Percentiles rank a stretch among this genome's conserved stretches.
phyloP scores from a whole-genome alignment of 345 rosid species.

The Acer negundo region DNA sequence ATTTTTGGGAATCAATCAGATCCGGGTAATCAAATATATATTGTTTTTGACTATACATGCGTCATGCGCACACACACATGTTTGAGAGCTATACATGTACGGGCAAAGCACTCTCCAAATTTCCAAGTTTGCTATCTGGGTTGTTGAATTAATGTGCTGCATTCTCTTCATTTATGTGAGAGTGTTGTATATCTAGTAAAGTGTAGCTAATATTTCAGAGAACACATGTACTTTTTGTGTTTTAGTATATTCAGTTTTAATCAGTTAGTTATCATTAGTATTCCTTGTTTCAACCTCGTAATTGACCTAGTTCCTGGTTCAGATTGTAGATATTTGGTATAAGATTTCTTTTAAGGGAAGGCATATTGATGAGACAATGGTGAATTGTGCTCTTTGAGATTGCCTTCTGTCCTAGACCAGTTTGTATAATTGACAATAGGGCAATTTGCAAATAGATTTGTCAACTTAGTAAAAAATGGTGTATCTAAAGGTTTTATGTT shows the following conservation, averaged over 20 bases:
- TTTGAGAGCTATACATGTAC: neutral
- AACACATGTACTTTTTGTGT: neutral
- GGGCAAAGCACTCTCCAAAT: neutral
- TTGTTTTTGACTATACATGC: slow-evolving; percentile 2
- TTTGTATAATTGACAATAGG: neutral
- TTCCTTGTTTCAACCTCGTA: neutral
- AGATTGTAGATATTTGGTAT: neutral
- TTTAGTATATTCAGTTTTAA: neutral
- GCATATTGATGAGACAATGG: neutral
- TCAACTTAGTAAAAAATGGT: neutral
- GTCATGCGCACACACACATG: neutral
- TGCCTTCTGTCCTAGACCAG: neutral
- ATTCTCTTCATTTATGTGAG: neutral
- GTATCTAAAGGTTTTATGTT: neutral
- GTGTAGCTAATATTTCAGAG: neutral
- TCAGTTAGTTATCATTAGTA: neutral
- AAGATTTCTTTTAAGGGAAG: neutral
- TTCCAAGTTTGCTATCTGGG: neutral
- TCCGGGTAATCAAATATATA: slow-evolving; percentile 54
- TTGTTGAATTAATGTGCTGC: neutral
- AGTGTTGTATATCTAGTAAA: neutral
- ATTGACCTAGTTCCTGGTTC: neutral
- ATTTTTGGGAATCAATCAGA: slow-evolving; percentile 82
- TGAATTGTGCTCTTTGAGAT: neutral
- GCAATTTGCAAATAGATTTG: neutral